These are phyloP conservation scores for Saussurea involucrata DNA, from an alignment of 129 eudicot species.

Conservation along the genomic window DNA sequence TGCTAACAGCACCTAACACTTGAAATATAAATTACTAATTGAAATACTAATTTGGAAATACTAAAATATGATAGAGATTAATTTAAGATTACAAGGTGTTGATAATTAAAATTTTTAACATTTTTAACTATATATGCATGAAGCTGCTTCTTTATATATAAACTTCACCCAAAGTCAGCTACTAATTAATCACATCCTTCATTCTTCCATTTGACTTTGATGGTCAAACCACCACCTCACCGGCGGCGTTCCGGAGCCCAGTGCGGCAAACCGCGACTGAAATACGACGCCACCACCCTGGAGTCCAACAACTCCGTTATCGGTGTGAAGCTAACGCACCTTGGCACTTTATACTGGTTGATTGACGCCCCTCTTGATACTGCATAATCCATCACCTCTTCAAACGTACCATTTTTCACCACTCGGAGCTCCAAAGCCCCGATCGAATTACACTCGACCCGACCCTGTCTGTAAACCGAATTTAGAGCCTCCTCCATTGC, in stretches of 20 bases:
- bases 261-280: slow-evolving; percentile 32
- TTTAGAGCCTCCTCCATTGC: slow-evolving; percentile 42
- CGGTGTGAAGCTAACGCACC: slow-evolving; percentile 37
- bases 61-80: no score
- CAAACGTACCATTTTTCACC: slow-evolving; percentile 51
- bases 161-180: not conserved
- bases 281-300: slow-evolving; percentile 30
- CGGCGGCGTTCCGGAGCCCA: slow-evolving; percentile 36
- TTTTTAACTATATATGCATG: not conserved
- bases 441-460: slow-evolving; percentile 41
- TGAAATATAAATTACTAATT: no score
- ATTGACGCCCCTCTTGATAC: slow-evolving; percentile 44
- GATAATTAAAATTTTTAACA: not conserved
- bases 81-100: no score
- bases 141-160: not conserved
- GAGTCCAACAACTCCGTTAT: slow-evolving; percentile 41
- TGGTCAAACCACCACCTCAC: slow-evolving; percentile 24
- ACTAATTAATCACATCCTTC: not conserved
- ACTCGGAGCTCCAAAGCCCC: slow-evolving; percentile 46
- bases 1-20: not conserved
- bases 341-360: slow-evolving; percentile 44
- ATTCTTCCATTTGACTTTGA: not conserved
- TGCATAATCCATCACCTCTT: slow-evolving; percentile 48
- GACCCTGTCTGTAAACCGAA: slow-evolving; percentile 43
- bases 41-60: not conserved